A percentile compares a stretch with the other conserved stretches of the same genome.
Conservation (phyloP, 1,139 yeast genomes). For the Diutina siamensis region DNA sequence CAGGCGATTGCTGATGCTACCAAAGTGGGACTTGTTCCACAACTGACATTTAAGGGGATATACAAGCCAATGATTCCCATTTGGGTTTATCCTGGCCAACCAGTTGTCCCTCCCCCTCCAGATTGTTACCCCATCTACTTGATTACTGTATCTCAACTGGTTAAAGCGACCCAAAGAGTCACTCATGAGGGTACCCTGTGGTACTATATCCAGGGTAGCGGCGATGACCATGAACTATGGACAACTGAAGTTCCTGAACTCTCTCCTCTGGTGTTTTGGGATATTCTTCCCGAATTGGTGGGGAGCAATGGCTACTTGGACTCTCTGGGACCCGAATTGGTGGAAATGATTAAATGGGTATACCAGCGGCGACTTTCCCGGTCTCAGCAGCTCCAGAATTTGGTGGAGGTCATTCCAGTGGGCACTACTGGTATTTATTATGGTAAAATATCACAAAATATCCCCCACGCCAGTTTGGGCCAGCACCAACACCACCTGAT, state of each 20-base stretch:
- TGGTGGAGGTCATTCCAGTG: background rate
- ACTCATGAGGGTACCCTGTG: constrained; percentile 22
- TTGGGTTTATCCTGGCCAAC: constrained; percentile 59
- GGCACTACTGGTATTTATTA: background rate
- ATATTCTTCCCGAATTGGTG: background rate
- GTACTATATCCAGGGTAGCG: constrained; percentile 79
- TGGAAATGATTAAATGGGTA: background rate
- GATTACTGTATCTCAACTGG: constrained; percentile 39
- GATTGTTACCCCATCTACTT: constrained; percentile 9
- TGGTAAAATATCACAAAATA: background rate
- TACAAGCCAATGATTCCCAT: constrained; percentile 16
- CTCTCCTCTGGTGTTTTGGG: constrained; percentile 1
- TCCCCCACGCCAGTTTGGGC: background rate
- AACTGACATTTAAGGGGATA: background rate
- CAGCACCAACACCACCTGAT: background rate
- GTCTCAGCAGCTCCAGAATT: no score
- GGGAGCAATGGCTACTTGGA: background rate
- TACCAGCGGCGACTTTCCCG: background rate
- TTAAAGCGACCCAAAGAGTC: constrained; percentile 10
- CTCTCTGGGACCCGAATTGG: background rate
- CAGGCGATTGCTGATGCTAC: constrained; percentile 35
- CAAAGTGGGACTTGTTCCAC: constrained; percentile 19
- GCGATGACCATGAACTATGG: constrained; percentile 91
- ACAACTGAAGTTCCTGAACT: constrained; percentile 23
- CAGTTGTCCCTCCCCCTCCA: constrained; percentile 12